Percentiles rank a stretch among this genome's conserved stretches.
Evolutionary conservation across 2,329 filamentous ascomycete species (phyloP).

Genomic region (Chaetomiaceae sp.): DNA sequence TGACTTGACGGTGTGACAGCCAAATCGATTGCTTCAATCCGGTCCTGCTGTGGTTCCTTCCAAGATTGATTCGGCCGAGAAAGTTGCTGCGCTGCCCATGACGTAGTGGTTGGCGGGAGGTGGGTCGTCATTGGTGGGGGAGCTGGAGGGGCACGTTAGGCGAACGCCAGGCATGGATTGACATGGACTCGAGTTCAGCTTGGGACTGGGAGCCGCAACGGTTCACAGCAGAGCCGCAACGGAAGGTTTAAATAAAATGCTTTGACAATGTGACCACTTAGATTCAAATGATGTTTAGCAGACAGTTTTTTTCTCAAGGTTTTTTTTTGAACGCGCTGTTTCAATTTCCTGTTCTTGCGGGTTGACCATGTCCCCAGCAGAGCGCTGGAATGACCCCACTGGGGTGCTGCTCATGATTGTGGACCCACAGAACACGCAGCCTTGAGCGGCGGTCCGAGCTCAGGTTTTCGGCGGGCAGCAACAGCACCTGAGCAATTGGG

Average conservation of each 20-base stretch:
- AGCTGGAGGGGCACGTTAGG: not conserved
- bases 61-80: not conserved
- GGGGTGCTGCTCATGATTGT: no score
- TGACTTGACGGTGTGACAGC: no score
- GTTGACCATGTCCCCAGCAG: no score
- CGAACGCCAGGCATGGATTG: not conserved
- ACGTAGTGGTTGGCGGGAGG: conserved; percentile 2
- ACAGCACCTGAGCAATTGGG: not conserved
- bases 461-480: conserved; percentile 17
- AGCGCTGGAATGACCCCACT: no score
- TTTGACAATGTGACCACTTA: no score
- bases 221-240: no score
- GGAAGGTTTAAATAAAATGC: no score
- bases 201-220: not conserved
- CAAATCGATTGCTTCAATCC: conserved; percentile 1
- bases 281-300: no score
- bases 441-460: conserved; percentile 17
- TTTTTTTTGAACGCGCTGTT: no score
- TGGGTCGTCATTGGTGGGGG: not conserved
- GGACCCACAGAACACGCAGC: no score
- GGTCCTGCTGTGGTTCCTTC: not conserved
- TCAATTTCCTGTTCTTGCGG: no score
- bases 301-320: no score
- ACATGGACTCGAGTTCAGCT: not conserved
- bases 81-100: conserved; percentile 1